phyloP scores from a whole-genome alignment of 331 rosid species.

The Telfairia occidentalis region DNA sequence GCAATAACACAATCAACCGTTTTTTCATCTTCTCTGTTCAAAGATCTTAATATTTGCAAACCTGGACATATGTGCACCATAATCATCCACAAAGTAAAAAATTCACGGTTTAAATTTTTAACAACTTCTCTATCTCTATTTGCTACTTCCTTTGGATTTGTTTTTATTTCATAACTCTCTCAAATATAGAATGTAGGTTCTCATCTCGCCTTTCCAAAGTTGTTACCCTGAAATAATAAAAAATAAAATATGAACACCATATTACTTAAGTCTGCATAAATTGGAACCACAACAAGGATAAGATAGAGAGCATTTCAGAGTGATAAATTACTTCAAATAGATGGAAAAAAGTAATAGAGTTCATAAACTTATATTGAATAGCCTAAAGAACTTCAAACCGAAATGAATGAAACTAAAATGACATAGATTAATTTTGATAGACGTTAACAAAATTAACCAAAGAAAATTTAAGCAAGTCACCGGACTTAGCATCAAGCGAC shows the following conservation, averaged over 20 bases:
- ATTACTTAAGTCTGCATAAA: not conserved
- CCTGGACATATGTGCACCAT: constrained; percentile 31
- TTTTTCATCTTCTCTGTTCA: constrained; percentile 52
- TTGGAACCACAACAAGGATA: not conserved
- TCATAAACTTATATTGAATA: not conserved
- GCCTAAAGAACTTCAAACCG: not conserved
- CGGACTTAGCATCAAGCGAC: not conserved
- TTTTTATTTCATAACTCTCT: too few relatives aligned
- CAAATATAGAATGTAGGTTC: too few relatives aligned
- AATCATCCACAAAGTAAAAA: not conserved
- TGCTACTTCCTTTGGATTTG: not conserved
- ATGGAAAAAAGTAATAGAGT: not conserved
- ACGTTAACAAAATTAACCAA: not conserved
- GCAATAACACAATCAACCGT: constrained; percentile 49
- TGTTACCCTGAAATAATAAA: too few relatives aligned
- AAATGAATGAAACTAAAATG: not conserved
- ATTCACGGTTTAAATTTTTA: not conserved
- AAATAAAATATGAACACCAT: too few relatives aligned
- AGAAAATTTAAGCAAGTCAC: constrained; percentile 3
- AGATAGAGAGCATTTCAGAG: not conserved
- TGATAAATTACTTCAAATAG: not conserved
- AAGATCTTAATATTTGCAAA: constrained; percentile 38
- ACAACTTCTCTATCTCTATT: not conserved
- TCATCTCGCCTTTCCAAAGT: too few relatives aligned
- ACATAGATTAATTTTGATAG: not conserved